These are phyloP conservation scores for Leishmania arabica DNA, from an alignment of 208 protist genomes.

Conservation along the genomic window DNA sequence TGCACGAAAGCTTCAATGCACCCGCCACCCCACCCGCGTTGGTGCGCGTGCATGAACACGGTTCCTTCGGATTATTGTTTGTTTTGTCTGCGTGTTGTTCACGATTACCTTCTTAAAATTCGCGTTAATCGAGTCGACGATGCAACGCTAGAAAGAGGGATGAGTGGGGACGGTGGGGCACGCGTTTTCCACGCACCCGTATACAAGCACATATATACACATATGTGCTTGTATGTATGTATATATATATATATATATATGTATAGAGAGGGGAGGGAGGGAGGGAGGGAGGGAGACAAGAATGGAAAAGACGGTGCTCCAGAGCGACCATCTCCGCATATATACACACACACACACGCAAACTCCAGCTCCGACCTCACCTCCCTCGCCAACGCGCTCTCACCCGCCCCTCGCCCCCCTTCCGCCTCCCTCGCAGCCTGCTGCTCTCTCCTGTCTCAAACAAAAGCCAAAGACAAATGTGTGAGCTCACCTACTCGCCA, in stretches of 20 bases:
- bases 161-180: background rate
- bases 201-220: background rate
- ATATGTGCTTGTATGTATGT: fast-evolving
- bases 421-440: background rate
- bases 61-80: background rate
- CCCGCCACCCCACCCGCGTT: background rate
- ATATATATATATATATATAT: no score
- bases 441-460: background rate
- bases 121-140: background rate
- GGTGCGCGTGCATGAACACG: background rate
- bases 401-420: background rate
- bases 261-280: no score
- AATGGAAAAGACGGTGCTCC: constrained; percentile 2
- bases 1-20: background rate
- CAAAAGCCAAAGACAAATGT: background rate
- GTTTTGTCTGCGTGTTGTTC: background rate
- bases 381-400: background rate
- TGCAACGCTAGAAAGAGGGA: background rate
- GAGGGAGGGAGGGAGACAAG: background rate
- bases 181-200: background rate
- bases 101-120: background rate
- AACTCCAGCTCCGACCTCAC: background rate
- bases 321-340: background rate
- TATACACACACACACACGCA: background rate
- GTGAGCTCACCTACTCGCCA: background rate